Evolutionary conservation across 2,329 filamentous ascomycete species (phyloP).

Genomic region (Penicillium janthinellum): DNA sequence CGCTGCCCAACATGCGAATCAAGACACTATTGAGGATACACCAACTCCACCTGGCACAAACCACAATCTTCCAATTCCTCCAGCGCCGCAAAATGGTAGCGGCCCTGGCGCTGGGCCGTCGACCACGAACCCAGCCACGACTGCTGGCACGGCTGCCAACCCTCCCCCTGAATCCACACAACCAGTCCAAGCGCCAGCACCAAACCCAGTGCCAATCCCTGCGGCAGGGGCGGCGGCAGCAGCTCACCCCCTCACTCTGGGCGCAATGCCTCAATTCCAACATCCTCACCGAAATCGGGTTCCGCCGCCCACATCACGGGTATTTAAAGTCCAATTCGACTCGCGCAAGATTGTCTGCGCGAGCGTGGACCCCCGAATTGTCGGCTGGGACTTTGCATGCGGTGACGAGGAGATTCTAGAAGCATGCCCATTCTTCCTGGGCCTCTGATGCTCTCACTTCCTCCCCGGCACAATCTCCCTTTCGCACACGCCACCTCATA

Average conservation of each 20-base stretch:
- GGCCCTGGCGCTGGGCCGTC: neutral
- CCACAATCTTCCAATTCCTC: neutral
- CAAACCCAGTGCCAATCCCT: neutral
- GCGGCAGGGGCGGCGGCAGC: neutral
- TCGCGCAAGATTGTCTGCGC: slow-evolving; percentile 91
- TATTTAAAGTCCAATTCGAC: slow-evolving; percentile 98
- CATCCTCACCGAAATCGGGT: slow-evolving; percentile 32
- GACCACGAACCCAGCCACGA: neutral
- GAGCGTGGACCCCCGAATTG: slow-evolving; percentile 85
- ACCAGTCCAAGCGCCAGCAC: neutral
- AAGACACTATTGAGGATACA: slow-evolving; percentile 1
- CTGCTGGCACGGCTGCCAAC: neutral
- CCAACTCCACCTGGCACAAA: slow-evolving; percentile 3
- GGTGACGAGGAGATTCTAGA: slow-evolving; percentile 78
- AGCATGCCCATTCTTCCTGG: slow-evolving; percentile 74
- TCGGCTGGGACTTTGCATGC: slow-evolving; percentile 97
- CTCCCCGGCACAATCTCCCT: neutral
- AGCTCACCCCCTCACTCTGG: neutral
- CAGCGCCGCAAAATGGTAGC: neutral
- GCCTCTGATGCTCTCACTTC: slow-evolving; percentile 30
- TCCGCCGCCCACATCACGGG: slow-evolving; percentile 56
- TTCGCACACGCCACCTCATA: neutral
- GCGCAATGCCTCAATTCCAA: slow-evolving; percentile 17
- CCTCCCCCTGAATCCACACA: neutral
- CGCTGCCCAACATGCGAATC: neutral